Base-by-base conservation (phyloP, 2,329 filamentous ascomycete genomes). In the Sporothrix curviconia region DNA sequence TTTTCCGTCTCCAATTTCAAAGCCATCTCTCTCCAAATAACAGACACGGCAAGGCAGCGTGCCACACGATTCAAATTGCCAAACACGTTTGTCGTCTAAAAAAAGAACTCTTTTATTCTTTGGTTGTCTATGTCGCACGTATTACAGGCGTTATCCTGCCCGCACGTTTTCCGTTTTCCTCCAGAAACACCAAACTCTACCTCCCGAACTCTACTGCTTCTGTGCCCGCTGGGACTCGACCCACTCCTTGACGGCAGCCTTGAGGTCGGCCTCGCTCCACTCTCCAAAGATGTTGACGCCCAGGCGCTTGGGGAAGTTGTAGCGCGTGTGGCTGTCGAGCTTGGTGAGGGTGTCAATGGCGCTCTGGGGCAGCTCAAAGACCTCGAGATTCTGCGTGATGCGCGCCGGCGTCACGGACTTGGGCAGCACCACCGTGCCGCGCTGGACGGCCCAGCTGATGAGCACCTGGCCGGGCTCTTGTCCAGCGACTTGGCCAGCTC, bases 371-470 rank as follows among this genome's bases (percentile, higher is more conserved):
- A 86, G 67, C 59, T 83, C 76, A 65, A 82, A 44, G 12, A 56
- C 49, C 57, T 83, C 77, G 64, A 85, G 67, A 69, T 84, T 84
- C 72, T 80, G 72, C 59, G 69, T 68, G 60, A 83, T 70, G 39
- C 78, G 66, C 34, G 68, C 66, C 53, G 74, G 72, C 67, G 78
- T 78, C 69, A 83, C 84, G 61, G 76, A 79, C 75, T 86, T 86
- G 59, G 83, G 89, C 65, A 94, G 92, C 65, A 94, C 87, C 42
- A 89, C 87, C 59, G 92, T 77, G 37, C 84, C 83, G 46, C 87
- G 80, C 78, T 95, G 90, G 15, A 90, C 94, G 24, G 89, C 84
- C 91, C 91, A 96, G 65, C 90, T 81, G 63, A 96, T 78, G 60
- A 95, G 79, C 24, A 95, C 79, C 79, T 96, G 90, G 8, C 89